Conservation (phyloP, 2,329 filamentous ascomycete genomes). For the Triangularia verruculosa region DNA sequence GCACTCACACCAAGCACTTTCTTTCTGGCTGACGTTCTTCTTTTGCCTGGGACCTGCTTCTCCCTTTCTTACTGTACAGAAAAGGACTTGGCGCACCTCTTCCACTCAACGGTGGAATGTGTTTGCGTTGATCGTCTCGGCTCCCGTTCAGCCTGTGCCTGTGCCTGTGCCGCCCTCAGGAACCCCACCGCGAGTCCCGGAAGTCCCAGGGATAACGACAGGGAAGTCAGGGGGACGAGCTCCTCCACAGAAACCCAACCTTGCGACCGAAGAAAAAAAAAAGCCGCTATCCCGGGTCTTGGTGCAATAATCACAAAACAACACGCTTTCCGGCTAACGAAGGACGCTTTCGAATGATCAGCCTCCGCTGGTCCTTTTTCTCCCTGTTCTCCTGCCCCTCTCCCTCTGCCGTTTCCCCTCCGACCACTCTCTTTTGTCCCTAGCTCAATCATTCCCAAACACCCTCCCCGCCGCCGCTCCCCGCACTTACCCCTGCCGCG, state of each 20-base stretch:
- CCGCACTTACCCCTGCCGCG: constrained; percentile 33
- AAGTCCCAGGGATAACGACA: constrained; percentile 13
- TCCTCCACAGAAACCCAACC: constrained; percentile 15
- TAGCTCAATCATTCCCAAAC: constrained; percentile 32
- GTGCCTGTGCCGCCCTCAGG: constrained; percentile 28
- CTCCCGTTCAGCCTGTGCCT: constrained; percentile 28
- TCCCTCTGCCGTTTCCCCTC: constrained; percentile 15
- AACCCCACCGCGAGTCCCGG: constrained; percentile 24
- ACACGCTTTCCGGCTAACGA: constrained; percentile 9
- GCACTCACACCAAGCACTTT: too few relatives aligned
- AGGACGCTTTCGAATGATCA: constrained; percentile 20
- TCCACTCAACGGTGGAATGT: constrained; percentile 11
- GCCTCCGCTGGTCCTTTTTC: constrained; percentile 5
- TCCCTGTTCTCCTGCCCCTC: constrained; percentile 6
- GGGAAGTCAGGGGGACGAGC: constrained; percentile 4
- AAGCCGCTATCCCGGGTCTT: constrained; percentile 8
- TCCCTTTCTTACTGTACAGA: constrained; percentile 1
- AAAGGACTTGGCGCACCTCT: constrained; percentile 17
- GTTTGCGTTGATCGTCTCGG: constrained; percentile 23
- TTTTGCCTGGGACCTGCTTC: constrained; percentile 22
- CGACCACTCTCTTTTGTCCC: constrained; percentile 22
- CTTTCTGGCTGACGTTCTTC: constrained; percentile 6
- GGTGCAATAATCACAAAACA: constrained; percentile 18
- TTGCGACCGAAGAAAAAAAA: constrained; percentile 15
- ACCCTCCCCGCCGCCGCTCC: constrained; percentile 28